Evolutionary conservation across 2,329 filamentous ascomycete species (phyloP).

Genomic region (Xylaria arbuscula): DNA sequence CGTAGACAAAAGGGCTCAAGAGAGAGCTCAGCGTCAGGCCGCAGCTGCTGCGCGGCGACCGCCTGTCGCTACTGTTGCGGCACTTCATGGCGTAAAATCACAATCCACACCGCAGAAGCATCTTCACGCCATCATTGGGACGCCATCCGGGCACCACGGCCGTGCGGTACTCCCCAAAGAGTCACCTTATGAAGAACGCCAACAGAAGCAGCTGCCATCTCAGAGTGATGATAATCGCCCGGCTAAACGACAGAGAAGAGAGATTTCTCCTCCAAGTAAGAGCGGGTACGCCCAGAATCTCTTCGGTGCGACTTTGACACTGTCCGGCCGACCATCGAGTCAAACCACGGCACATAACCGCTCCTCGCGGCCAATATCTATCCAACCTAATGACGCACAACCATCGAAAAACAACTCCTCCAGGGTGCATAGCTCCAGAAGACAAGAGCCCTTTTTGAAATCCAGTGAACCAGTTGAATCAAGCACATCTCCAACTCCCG

Average conservation of each 20-base stretch:
- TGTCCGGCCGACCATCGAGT: slow-evolving; percentile 55
- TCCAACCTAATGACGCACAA: not conserved
- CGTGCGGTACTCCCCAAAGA: slow-evolving; percentile 67
- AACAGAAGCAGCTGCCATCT: slow-evolving; percentile 50
- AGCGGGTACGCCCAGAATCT: slow-evolving; percentile 63
- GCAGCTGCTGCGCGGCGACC: slow-evolving; percentile 54
- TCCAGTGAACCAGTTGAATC: not conserved
- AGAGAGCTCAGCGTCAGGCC: slow-evolving; percentile 62
- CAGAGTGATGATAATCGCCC: slow-evolving; percentile 47
- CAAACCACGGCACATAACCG: slow-evolving; percentile 42
- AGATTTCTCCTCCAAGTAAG: slow-evolving; percentile 56
- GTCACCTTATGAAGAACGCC: slow-evolving; percentile 74
- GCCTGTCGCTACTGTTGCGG: slow-evolving; percentile 40
- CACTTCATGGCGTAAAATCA: slow-evolving; percentile 43
- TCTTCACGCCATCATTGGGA: slow-evolving; percentile 71
- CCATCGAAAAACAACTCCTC: not conserved
- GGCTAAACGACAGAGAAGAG: slow-evolving; percentile 56
- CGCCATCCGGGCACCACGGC: slow-evolving; percentile 71
- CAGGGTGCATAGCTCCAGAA: not conserved
- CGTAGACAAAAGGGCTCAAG: slow-evolving; percentile 74
- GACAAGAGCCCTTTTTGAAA: not conserved
- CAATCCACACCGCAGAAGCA: slow-evolving; percentile 57
- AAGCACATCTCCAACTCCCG: not conserved
- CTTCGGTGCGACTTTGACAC: slow-evolving; percentile 59
- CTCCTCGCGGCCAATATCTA: not conserved